These are phyloP conservation scores for Microcos paniculata DNA, from an alignment of 345 rosid genomes.

Conservation along the genomic window DNA sequence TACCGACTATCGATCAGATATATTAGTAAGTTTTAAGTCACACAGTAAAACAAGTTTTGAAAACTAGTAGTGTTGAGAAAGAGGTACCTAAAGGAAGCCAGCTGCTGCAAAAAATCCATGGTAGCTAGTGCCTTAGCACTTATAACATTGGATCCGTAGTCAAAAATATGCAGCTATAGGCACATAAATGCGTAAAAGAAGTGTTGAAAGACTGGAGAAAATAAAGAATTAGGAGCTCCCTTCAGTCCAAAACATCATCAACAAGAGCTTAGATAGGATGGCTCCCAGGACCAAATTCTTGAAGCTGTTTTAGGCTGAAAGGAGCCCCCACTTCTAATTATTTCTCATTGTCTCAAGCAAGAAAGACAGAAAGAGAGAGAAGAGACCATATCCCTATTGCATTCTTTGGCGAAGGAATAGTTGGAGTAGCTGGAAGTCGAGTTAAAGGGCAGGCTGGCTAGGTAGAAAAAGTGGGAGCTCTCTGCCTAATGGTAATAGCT, in stretches of 20 bases:
- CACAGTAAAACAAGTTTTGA: no score
- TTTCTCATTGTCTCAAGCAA: background rate
- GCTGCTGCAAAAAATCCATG: background rate
- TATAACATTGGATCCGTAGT: background rate
- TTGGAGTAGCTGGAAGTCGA: background rate
- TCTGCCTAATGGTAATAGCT: no score
- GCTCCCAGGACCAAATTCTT: background rate
- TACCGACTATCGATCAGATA: no score
- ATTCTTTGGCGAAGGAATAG: background rate
- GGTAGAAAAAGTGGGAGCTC: background rate
- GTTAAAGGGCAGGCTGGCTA: background rate
- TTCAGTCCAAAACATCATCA: conserved; percentile 7
- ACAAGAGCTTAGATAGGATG: background rate
- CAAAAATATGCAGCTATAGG: no score
- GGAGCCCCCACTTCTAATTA: conserved; percentile 10
- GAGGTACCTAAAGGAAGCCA: background rate
- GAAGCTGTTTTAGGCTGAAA: conserved; percentile 12
- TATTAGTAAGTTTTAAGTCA: no score
- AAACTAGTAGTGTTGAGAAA: background rate
- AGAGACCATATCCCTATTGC: background rate
- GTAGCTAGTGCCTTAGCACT: background rate
- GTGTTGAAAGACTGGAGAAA: background rate
- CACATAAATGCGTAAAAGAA: background rate
- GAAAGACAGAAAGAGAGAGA: background rate
- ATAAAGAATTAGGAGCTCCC: conserved; percentile 14